phyloP scores from a whole-genome alignment of 202 grass and related monocot genomes.

The Setaria viridis region DNA sequence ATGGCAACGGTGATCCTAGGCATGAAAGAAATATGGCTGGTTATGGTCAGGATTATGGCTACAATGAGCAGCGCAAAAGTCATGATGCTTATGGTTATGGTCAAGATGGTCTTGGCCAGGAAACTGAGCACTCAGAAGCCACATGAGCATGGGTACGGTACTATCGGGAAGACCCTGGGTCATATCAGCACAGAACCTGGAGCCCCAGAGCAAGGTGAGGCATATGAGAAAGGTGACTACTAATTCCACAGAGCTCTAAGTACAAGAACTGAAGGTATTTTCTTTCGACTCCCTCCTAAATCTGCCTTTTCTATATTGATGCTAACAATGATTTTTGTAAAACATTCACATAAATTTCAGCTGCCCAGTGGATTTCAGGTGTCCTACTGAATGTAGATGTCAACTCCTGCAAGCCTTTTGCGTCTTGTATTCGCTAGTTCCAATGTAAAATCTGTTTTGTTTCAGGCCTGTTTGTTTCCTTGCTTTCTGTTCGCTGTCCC shows the following conservation, averaged over 20 bases:
- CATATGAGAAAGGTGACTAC: slow-evolving; percentile 57
- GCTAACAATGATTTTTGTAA: background rate
- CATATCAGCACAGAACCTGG: slow-evolving; percentile 21
- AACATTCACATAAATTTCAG: background rate
- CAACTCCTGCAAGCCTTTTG: background rate
- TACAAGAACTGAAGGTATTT: slow-evolving; percentile 33
- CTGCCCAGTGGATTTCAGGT: background rate
- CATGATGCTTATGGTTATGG: slow-evolving; percentile 53
- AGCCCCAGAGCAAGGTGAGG: slow-evolving; percentile 64
- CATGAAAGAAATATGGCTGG: slow-evolving; percentile 55
- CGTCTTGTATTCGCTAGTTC: background rate
- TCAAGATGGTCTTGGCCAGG: slow-evolving; percentile 39
- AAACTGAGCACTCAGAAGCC: slow-evolving; percentile 31
- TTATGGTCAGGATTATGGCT: slow-evolving; percentile 33
- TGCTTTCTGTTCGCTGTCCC: slow-evolving; percentile 12
- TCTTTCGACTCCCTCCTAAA: background rate
- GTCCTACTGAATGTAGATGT: background rate
- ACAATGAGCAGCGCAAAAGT: slow-evolving; percentile 47
- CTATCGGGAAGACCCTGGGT: no score
- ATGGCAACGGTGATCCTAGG: slow-evolving; percentile 49
- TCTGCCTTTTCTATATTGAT: background rate
- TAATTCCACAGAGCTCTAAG: slow-evolving; percentile 43
- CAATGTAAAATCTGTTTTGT: background rate
- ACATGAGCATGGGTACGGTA: slow-evolving; percentile 8
- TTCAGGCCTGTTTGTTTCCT: background rate